phyloP scores from a whole-genome alignment of 768 basidiomycete genomes.

The Boletus patriciae region DNA sequence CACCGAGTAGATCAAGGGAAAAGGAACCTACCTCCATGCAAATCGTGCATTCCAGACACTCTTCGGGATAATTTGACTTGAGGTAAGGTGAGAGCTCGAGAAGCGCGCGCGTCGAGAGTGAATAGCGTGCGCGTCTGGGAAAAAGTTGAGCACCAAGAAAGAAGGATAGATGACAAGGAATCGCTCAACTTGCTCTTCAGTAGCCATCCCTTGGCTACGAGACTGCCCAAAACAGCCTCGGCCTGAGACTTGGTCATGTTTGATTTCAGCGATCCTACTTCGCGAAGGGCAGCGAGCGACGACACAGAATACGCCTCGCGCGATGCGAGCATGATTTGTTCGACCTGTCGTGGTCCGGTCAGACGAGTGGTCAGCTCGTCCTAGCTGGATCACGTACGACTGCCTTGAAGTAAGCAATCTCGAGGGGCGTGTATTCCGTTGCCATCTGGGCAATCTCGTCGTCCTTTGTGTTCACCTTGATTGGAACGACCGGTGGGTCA shows the following conservation, averaged over 20 bases:
- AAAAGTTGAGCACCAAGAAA: constrained; percentile 2
- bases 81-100: constrained; percentile 76
- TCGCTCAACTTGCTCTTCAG: constrained; percentile 66
- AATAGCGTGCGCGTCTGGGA: constrained; percentile 64
- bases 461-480: constrained; percentile 76
- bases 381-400: constrained; percentile 50
- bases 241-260: constrained; percentile 76
- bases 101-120: constrained; percentile 71
- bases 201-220: constrained; percentile 83
- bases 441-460: constrained; percentile 85
- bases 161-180: not conserved
- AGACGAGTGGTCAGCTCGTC: not conserved
- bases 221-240: constrained; percentile 69
- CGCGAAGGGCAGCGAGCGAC: constrained; percentile 73
- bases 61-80: constrained; percentile 68
- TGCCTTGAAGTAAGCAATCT: constrained; percentile 84
- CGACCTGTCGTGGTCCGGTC: constrained; percentile 53
- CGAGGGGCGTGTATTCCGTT: constrained; percentile 73
- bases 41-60: constrained; percentile 68
- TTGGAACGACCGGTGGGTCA: not conserved
- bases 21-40: constrained; percentile 58
- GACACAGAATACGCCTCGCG: constrained; percentile 73
- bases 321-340: constrained; percentile 84
- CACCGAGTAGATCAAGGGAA: not conserved
- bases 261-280: constrained; percentile 56